phyloP scores from a whole-genome alignment of 75 land plant species.

The Sequoiadendron giganteum region DNA sequence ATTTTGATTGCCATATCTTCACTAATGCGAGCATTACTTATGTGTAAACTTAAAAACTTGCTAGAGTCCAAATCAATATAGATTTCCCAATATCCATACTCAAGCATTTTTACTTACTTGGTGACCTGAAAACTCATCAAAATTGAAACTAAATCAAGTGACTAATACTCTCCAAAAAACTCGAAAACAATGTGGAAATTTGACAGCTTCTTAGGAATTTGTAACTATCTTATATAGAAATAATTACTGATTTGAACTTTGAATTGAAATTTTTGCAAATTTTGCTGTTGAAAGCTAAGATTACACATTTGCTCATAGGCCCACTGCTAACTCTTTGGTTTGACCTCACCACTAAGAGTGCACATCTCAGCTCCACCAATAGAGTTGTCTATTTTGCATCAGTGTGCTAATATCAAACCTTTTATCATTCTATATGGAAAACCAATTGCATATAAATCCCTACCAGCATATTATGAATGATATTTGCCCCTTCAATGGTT shows the following conservation, averaged over 20 bases:
- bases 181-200: not conserved
- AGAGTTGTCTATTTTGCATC: constrained; percentile 82
- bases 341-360: constrained; percentile 78
- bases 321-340: constrained; percentile 79
- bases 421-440: constrained; percentile 82
- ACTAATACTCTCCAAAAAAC: not conserved
- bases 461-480: constrained; percentile 88
- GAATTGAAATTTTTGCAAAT: not conserved
- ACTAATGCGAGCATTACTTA: no score
- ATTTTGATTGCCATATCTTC: no score
- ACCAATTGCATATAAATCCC: constrained; percentile 94
- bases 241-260: not conserved
- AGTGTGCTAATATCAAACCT: constrained; percentile 70
- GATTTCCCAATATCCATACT: no score
- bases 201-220: not conserved
- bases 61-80: no score
- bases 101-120: not conserved
- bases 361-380: constrained; percentile 81
- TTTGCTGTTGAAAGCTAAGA: constrained; percentile 49
- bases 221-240: not conserved
- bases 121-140: not conserved
- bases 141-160: not conserved
- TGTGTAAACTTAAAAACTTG: no score
- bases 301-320: constrained; percentile 74
- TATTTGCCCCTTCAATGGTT: constrained; percentile 54